Base-by-base conservation (phyloP, 345 rosid species). In the Eucalyptus sp. region DNA sequence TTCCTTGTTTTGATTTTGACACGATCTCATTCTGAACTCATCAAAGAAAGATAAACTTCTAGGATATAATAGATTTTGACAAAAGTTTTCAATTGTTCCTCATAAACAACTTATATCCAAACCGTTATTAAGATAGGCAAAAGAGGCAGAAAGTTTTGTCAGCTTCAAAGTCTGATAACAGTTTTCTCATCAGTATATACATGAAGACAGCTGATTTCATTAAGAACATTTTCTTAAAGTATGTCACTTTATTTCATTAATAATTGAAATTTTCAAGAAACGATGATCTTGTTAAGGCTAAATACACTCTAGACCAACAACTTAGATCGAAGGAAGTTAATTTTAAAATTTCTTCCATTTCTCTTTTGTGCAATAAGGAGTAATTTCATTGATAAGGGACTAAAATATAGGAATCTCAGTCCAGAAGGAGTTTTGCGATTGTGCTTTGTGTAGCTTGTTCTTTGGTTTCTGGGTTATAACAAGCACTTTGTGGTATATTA, bases 161-260 rank as follows among this genome's bases (percentile, higher is more conserved):
- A 18, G 18, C 25, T 52, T 52, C 58, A 52, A 3, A 52, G 20
- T 52, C 25, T 0, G 4, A 9, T 18, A 52, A 18, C 25, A 52
- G 24, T 18, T 52, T 52, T 52, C 24, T 52, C 58, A 18, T 0
- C 24, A 52, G 0, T 52, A 1, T 7, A 0, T 37, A 18, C 44
- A 37, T 17, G 27, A 76, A 76, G 27, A 76, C 5, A 20, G 0
- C 46, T 0, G 27, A 76, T 37, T 76, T 76, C 27, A 76, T 76
- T 0, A 10, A 66, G 14, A 76, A 37, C 48, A 76, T 37, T 41
- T 37, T 76, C 48, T 76, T 52, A 24, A 52, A 20, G 58, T 8
- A 52, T 52, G 25, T 52, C 24, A 52, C 13, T 33, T 37, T 33
- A 37, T 18, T 76, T 76, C 27, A 7, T 27, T 37, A 3, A 76